Evolutionary conservation across 2,329 filamentous ascomycete genomes (phyloP), one percentile per base, ranked within the genome.

Genomic region (Thielaviopsis musarum): DNA sequence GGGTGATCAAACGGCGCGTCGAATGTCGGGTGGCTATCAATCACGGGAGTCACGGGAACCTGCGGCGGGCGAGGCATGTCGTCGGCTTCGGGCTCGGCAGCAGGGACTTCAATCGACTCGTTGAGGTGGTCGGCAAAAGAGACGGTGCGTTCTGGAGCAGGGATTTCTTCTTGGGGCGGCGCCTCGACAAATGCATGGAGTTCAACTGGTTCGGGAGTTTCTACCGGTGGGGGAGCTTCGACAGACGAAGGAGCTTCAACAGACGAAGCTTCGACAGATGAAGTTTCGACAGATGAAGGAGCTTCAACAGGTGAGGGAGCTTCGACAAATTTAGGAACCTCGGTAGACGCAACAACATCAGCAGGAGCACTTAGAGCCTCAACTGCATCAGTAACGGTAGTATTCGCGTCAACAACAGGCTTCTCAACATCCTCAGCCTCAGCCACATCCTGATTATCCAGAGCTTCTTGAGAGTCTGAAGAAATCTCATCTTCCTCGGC

Each of bases 401-500:
- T 6, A 26, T 26, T 26, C 24, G 24, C 24, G 24, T 26, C 24
- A 26, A 6, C 24, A 26, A 26, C n/a, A 21, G 49, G 10, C 49
- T 52, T 9, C 17, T 52, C 49, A 26, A 26, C 24, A 26, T 26
- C 24, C 17, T 52, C 49, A 52, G 13, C 19, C 6, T 52, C 49
- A 52, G 22, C 19, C 49, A 21, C 6, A 2, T 10, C 15, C 45
- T 21, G 19, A 38, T 9, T n/a, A 26, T 57, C 57, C 19, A 49
- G 45, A 4, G 3, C 24, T 41, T 56, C 58, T 62, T 64, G 56
- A 56, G 59, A 17, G 59, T 61, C 52, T 62, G 24, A 26, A 26
- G 24, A 26, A 26, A 26, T 63, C 58, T 58, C 61, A 34, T 62
- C 58, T 19, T 62, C 61, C 30, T 59, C 62, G 15, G 19, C 57